A percentile compares a stretch with the other conserved stretches of the same genome.
Conservation (phyloP, 192 early-diverging fungal genomes). For the Backusella tarrabulga region DNA sequence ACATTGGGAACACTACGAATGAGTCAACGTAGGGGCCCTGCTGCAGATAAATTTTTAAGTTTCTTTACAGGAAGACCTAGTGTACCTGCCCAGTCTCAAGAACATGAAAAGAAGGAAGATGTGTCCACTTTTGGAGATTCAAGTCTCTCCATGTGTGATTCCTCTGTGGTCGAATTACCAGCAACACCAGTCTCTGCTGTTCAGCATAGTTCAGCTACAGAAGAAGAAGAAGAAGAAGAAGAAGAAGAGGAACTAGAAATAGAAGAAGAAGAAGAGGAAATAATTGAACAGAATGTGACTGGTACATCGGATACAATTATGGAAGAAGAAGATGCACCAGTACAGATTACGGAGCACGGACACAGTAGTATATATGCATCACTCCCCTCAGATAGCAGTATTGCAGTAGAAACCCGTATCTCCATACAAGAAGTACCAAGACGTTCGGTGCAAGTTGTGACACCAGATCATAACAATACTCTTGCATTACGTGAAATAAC, state of each 20-base stretch:
- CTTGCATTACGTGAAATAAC: neutral
- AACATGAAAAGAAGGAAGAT: neutral
- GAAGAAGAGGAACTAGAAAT: neutral
- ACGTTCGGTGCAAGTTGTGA: neutral
- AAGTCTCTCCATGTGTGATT: neutral
- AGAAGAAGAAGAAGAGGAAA: neutral
- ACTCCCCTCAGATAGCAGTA: neutral
- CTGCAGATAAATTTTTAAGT: constrained; percentile 13
- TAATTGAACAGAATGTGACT: neutral
- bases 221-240: neutral
- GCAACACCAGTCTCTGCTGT: neutral
- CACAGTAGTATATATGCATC: neutral
- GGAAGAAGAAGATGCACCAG: neutral
- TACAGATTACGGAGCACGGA: neutral
- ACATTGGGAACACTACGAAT: neutral
- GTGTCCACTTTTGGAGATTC: neutral
- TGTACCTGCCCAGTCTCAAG: neutral
- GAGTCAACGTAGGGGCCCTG: constrained; percentile 5
- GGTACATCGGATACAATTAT: neutral
- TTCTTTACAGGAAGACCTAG: constrained; percentile 6
- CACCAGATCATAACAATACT: neutral
- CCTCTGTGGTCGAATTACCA: neutral
- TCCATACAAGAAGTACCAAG: constrained; percentile 5
- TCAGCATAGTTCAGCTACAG: neutral
- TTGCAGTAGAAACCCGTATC: neutral